These are phyloP conservation scores for Neofusicoccum ribis DNA, from an alignment of 2,329 filamentous ascomycete species.

Conservation along the genomic window DNA sequence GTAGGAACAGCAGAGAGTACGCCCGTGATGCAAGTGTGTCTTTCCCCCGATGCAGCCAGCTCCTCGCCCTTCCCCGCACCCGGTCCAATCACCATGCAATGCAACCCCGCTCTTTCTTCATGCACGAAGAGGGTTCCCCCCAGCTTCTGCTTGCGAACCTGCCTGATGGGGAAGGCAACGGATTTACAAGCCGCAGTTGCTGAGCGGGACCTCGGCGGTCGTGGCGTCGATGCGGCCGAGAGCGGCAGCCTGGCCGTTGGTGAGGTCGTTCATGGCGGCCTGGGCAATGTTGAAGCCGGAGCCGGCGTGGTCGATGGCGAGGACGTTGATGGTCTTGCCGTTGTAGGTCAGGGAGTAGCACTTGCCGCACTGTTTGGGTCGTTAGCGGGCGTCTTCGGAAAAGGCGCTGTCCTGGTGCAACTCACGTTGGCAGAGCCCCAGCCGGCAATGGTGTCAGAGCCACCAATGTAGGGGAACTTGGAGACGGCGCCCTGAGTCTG, in stretches of 20 bases:
- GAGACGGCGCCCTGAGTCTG: conserved; percentile 48
- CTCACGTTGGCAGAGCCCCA: conserved; percentile 44
- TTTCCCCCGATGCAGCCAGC: background rate
- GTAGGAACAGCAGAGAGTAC: conserved; percentile 1
- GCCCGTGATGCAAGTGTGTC: conserved; percentile 8
- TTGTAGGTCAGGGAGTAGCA: conserved; percentile 55
- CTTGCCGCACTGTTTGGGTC: conserved; percentile 48
- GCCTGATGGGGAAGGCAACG: background rate
- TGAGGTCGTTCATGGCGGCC: conserved; percentile 44
- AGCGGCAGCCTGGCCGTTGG: conserved; percentile 45
- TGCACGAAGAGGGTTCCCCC: background rate
- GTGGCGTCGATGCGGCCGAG: conserved; percentile 48
- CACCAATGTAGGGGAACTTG: conserved; percentile 52
- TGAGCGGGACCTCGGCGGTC: conserved; percentile 38
- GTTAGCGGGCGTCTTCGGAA: background rate
- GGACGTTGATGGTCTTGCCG: conserved; percentile 48
- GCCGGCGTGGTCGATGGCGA: conserved; percentile 50
- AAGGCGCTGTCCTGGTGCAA: background rate
- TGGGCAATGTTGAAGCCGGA: conserved; percentile 53
- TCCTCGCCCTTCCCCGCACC: background rate
- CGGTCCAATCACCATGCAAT: background rate
- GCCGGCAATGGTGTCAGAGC: conserved; percentile 47
- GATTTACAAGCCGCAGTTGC: conserved; percentile 34
- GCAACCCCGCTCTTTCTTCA: conserved; percentile 7
- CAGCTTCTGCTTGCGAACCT: background rate